These are phyloP conservation scores for Glarea lozoyensis DNA, from an alignment of 495 filamentous ascomycete genomes.

Conservation along the genomic window DNA sequence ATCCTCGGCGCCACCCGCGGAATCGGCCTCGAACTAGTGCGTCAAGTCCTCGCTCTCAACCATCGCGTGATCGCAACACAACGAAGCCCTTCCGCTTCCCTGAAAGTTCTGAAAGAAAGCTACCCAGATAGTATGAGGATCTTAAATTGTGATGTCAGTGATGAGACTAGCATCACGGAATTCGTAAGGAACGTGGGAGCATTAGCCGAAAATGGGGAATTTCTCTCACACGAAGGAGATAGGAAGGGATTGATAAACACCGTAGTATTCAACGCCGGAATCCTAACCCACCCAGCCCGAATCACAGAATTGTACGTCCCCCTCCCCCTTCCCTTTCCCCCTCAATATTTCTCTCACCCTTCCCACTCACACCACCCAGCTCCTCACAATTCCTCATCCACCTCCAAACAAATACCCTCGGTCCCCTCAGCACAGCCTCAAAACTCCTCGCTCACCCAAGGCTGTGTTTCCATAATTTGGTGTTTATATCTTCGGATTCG, in stretches of 20 bases:
- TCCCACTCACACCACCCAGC: slow-evolving; percentile 25
- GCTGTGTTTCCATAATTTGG: slow-evolving; percentile 13
- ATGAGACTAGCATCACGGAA: slow-evolving; percentile 41
- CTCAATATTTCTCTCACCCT: slow-evolving; percentile 3
- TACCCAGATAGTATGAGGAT: slow-evolving; percentile 33
- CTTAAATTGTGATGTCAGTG: slow-evolving; percentile 41
- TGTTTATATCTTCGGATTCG: slow-evolving; percentile 19
- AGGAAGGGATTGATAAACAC: slow-evolving; percentile 33
- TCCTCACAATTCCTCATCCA: slow-evolving; percentile 44
- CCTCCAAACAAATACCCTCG: slow-evolving; percentile 48
- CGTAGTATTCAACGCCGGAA: slow-evolving; percentile 48
- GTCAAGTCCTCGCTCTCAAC: slow-evolving; percentile 36
- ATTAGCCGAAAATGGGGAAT: slow-evolving; percentile 17
- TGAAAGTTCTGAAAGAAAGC: slow-evolving; percentile 30
- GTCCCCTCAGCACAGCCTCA: slow-evolving; percentile 44
- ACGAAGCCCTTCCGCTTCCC: slow-evolving; percentile 31
- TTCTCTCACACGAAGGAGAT: no score
- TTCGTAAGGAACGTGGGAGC: slow-evolving; percentile 18
- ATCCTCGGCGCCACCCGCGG: slow-evolving; percentile 49
- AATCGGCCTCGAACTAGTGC: slow-evolving; percentile 47
- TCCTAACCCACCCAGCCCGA: slow-evolving; percentile 48
- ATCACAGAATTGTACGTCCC: slow-evolving; percentile 41
- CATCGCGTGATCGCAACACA: slow-evolving; percentile 44
- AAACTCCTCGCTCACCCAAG: slow-evolving; percentile 37
- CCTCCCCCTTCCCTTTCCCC: neutral